Evolutionary conservation across 2,329 filamentous ascomycete species (phyloP).

Genomic region (Penicillium palitans): DNA sequence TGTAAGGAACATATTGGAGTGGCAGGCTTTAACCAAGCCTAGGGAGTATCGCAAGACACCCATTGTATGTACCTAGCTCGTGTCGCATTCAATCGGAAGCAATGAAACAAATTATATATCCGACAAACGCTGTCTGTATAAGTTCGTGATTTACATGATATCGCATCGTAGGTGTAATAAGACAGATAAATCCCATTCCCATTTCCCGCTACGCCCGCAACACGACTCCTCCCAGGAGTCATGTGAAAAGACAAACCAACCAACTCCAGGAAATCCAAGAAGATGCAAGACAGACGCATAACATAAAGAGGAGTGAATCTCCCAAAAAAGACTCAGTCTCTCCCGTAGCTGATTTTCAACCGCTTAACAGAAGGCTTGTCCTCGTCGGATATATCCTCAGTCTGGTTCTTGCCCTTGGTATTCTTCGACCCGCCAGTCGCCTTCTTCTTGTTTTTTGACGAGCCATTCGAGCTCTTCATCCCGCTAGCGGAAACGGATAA

Average conservation of each 20-base stretch:
- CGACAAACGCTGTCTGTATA: constrained; percentile 7
- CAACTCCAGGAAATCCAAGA: constrained; percentile 14
- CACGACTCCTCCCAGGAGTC: constrained; percentile 6
- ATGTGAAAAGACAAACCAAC: constrained; percentile 3
- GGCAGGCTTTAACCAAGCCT: no score
- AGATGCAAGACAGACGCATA: constrained; percentile 1
- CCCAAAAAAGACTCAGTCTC: constrained; percentile 33
- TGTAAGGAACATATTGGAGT: neutral
- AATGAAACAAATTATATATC: neutral
- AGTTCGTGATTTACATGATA: constrained; percentile 16
- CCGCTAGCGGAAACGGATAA: constrained; percentile 7
- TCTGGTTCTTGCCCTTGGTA: constrained; percentile 32
- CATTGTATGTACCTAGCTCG: neutral
- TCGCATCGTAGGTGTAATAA: constrained; percentile 6
- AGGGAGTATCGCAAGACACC: neutral
- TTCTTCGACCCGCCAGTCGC: constrained; percentile 32
- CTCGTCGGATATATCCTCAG: constrained; percentile 36
- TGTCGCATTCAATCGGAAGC: neutral
- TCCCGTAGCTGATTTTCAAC: constrained; percentile 49
- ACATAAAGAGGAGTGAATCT: neutral
- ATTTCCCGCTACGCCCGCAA: constrained; percentile 6
- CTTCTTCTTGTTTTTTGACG: constrained; percentile 48
- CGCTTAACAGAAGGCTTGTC: constrained; percentile 45
- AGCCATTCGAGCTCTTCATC: constrained; percentile 24
- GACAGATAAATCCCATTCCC: neutral